Conservation (phyloP, 805 yeast species). For the Nakazawaea anatomiae region DNA sequence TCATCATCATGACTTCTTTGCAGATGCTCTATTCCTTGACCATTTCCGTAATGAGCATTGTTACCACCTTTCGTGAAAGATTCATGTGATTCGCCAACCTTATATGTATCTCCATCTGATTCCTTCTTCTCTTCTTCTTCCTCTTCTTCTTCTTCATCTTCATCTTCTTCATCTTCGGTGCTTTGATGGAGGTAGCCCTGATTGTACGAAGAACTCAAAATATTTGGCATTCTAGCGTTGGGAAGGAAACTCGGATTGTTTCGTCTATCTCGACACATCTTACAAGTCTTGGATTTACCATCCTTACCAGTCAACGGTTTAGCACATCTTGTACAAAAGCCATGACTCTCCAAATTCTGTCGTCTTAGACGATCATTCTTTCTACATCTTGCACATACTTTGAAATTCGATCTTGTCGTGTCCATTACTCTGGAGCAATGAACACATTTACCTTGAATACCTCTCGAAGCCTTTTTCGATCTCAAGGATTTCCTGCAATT, state of each 20-base stretch:
- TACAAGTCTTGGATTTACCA: conserved; percentile 53
- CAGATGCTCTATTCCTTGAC: background rate
- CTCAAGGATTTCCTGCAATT: conserved; percentile 51
- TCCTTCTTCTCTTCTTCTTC: background rate
- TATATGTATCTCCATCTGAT: too few species aligned
- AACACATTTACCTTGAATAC: conserved; percentile 59
- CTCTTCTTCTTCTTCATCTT: background rate
- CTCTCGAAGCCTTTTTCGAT: conserved; percentile 50
- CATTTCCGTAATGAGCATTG: background rate
- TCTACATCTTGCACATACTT: conserved; percentile 63
- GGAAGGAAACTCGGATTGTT: conserved; percentile 24
- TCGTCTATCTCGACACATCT: conserved; percentile 46
- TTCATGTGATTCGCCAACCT: too few species aligned
- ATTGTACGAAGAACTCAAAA: conserved; percentile 2
- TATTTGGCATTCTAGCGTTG: conserved; percentile 7
- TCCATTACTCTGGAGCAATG: conserved; percentile 60
- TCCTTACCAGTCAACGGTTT: conserved; percentile 38
- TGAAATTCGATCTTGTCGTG: conserved; percentile 37
- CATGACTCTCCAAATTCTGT: conserved; percentile 47
- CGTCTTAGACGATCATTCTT: conserved; percentile 55
- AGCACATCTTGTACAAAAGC: conserved; percentile 62
- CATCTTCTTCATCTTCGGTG: background rate
- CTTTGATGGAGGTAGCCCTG: background rate
- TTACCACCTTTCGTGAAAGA: background rate
- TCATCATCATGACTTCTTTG: background rate